Base-by-base conservation (phyloP, 1,284 basidiomycete species). In the Malassezia japonica region DNA sequence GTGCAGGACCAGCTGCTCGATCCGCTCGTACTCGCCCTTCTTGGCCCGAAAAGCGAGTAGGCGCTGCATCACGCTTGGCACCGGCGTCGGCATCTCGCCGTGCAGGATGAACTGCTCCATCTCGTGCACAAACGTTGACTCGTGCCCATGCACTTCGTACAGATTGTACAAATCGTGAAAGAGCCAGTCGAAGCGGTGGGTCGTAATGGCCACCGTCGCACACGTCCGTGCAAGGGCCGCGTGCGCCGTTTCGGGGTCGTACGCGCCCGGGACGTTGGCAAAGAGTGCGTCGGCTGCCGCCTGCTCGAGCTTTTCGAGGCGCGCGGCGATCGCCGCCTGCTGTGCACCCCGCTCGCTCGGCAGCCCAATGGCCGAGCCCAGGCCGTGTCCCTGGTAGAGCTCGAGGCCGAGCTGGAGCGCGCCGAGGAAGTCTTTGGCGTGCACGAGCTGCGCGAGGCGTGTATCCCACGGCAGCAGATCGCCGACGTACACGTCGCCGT, bases 401-500 rank as follows among this genome's bases (percentile, higher is more conserved):
- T 81, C 78, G 18, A 86, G 81, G 0, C 86, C 82, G 15, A 92
- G 78, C 44, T 89, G 83, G 59, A 98, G 94, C 1, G 94, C 92
- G 37, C 79, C 82, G 15, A 98, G 77, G 70, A 95, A 91, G 65
- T 95, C 84, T 25, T 90, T 89, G 4, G 80, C 78, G 65, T 88
- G 80, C 23, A 96, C 91, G 46, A 84, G 81, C 4, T 82, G 78
- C 25, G 96, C 77, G 20, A 98, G 83, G 20, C 86, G 83, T 71
- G 98, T 91, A 9, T 92, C 89, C 94, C 94, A 99, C 1, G 89
- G 88, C 37, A 92, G 77, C 21, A 96, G 77, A 0, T 85, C 87
- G 24, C 90, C 94, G 0, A 86, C 87, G 67, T 82, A 79, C 1
- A 96, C 63, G 50, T 82, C 82, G 21, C 64, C 57, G 31, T 68